Base-by-base conservation (phyloP, 345 rosid species). In the Raphanus raphanistrum region DNA sequence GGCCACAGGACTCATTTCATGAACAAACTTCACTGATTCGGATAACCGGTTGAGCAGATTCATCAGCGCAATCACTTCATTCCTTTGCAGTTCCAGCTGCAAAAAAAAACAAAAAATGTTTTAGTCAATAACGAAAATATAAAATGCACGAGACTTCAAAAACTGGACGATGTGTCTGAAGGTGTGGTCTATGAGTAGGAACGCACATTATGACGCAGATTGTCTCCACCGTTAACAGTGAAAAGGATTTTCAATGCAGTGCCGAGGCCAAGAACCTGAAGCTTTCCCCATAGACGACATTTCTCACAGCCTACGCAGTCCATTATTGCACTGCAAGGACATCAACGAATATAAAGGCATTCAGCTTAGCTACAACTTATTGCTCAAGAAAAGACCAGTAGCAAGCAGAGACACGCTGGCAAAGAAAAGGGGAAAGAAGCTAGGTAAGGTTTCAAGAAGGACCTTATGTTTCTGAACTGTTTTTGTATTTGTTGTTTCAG, bases 301-400 rank as follows among this genome's bases (percentile, higher is more conserved):
- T 92, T 95, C 83, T 95, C 99, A 81, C 99, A 95, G 38, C 99
- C 97, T 45, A 94, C 86, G 79, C 98, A 94, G 82, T 95, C 97
- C 98, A 95, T 95, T 75, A 92, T 63, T 2, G 96, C 91, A 83
- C 99, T 92, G 91, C 90, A 88, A 58, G 15, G 6, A 45, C 16
- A 68, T 26, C 27, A 26, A 35, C 5, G 1, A 26, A 48, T 32
- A 59, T 29, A 48, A 10, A 27, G 52, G 7, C n/a, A 2, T 29
- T 25, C 10, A 74, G 69, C 79, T 58, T 33, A 48, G 31, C 65
- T 48, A 33, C 52, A 38, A 17, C 12, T 41, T 17, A 33, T 2
- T 59, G 16, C 55, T 7, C 11, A 69, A 61, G 17, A 68, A 61
- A 63, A 27, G 11, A 36, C 71, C 4, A 68, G 48, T 12, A 63